Evolutionary conservation across 345 rosid genomes (phyloP), one percentile per base, ranked within the genome.

Genomic region (Luvunga scandens): DNA sequence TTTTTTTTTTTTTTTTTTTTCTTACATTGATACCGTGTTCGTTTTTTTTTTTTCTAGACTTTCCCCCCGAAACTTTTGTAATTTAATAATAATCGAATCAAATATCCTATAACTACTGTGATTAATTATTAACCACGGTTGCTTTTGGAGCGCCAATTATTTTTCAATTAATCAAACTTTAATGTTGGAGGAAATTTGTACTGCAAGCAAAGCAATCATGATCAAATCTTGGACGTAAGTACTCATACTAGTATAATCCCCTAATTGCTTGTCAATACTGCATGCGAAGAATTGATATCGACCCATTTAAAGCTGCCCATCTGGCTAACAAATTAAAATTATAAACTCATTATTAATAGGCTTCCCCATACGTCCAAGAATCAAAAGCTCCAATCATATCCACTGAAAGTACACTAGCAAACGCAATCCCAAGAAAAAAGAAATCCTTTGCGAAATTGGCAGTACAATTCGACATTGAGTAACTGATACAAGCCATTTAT

Each of bases 141-240:
- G 24, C 60, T 56, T 72, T 74, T 25, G 8, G 53, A 31, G 61
- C 38, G 2, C 22, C 19, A n/a, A 66, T 36, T 66, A 33, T n/a
- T 55, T 65, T 21, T 33, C 33, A 31, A 50, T 75, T 31, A 28
- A 48, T 42, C 21, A 50, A 14, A 42, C 14, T 4, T 10, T 64
- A 2, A n/a, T 28, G 31, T 55, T 55, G 18, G 13, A 70, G 62
- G 64, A 71, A 60, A 62, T 79, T 14, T 63, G 67, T 55, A 27
- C 79, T 71, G 36, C 62, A 80, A 80, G 82, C 79, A 57, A 80
- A 75, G 63, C 48, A 67, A 79, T 56, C 73, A 74, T 66, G 59
- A 77, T 57, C 39, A 30, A 30, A 33, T 73, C 61, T 62, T 70
- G 50, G 64, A 63, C 66, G 77, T 53, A 28, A 78, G 59, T 78